Evolutionary conservation across 306 rosid genomes (phyloP), one percentile per base, ranked within the genome.

Genomic region (Adenanthera pavonina): DNA sequence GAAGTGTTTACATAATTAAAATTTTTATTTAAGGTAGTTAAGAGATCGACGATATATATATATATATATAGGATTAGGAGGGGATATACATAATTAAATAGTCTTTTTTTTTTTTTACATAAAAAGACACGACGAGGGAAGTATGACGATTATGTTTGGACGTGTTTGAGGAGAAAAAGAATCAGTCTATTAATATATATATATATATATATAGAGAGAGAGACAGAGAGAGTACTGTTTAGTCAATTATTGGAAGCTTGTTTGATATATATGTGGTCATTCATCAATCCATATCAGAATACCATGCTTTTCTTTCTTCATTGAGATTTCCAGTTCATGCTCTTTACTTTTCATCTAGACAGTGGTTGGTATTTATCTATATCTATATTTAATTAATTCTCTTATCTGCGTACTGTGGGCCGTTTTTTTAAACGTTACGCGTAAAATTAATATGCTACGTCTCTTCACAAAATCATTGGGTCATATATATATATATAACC

Each of bases 241-340:
- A 19, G 75, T 77, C 89, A 78, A 81, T 87, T 81, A 74, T 86
- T 34, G 86, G 15, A 38, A 60, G 15, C 70, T 69, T 62, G 69
- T 64, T 69, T 78, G 78, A n/a, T n/a, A n/a, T n/a, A 74, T 78
- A 74, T 66, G 76, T 57, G 17, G 68, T 46, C 36, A 30, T 3
- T 16, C 78, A 69, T 81, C 85, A 78, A 84, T 84, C 87, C 38
- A 78, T 69, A 81, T 78, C 84, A 66, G 19, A 8, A 11, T 41
- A 16, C 52, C 4, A 19, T 44, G 36, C 47, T n/a, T 40, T 68
- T n/a, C n/a, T 8, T 43, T 43, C 74, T 43, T 46, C 38, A 19
- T 44, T 69, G 56, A 46, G 11, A 69, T 68, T 12, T 20, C 14
- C 3, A 19, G 2, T 19, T 54, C 33, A 25, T 54, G 4, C 33